These are phyloP conservation scores for Talaromyces ruber DNA, from an alignment of 495 filamentous ascomycete genomes.

Conservation along the genomic window DNA sequence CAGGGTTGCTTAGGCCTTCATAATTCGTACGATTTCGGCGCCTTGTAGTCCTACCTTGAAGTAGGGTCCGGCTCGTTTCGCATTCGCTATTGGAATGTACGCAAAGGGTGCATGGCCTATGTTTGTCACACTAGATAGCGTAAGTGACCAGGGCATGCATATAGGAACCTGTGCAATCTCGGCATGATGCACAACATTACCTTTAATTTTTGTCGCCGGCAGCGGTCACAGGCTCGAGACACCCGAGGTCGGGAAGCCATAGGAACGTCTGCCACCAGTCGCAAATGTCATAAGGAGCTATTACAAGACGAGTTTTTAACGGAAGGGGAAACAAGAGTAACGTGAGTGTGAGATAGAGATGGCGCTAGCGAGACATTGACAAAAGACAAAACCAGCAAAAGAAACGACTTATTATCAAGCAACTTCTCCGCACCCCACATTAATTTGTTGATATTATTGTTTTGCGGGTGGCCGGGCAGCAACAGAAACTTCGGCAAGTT, in stretches of 20 bases:
- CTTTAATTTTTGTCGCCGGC: slow-evolving; percentile 16
- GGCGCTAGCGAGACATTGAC: no score
- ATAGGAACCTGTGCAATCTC: slow-evolving; percentile 1
- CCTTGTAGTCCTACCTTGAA: slow-evolving; percentile 5
- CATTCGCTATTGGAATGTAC: slow-evolving; percentile 4
- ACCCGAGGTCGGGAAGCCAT: slow-evolving; percentile 5
- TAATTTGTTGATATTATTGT: no score
- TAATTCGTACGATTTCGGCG: slow-evolving; percentile 4
- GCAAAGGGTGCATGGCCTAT: slow-evolving; percentile 4
- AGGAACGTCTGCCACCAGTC: background rate
- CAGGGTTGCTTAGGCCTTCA: slow-evolving; percentile 1
- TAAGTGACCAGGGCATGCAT: background rate
- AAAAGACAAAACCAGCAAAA: no score
- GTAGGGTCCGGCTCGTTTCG: slow-evolving; percentile 1
- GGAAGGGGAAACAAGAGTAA: slow-evolving; percentile 1
- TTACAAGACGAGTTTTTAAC: background rate
- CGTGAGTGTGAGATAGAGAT: no score
- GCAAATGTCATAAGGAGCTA: no score
- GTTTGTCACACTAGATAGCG: slow-evolving; percentile 4
- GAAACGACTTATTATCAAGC: no score
- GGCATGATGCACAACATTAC: slow-evolving; percentile 4
- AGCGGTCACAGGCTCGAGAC: slow-evolving; percentile 7
- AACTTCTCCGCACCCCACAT: no score
- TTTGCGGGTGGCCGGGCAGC: no score
- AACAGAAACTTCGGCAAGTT: no score